Percentiles rank a stretch among this genome's conserved stretches.
Conservation (phyloP, 2,329 filamentous ascomycete species). For the Trichoderma koningiopsis region DNA sequence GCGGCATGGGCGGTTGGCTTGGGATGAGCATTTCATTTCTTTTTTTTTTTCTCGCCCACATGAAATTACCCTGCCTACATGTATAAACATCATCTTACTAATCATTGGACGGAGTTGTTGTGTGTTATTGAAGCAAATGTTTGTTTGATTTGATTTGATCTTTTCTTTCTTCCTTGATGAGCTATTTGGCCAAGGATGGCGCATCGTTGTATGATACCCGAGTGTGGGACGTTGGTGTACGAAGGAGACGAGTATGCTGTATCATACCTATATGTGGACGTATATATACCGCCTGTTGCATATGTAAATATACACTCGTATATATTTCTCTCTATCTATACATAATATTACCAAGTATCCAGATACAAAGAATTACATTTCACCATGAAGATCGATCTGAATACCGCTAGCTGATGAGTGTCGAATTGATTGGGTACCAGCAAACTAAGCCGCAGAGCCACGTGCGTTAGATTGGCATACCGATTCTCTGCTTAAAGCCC, state of each 20-base stretch:
- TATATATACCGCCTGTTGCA: neutral
- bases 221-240: neutral
- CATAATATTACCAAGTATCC: neutral
- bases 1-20: conserved; percentile 48
- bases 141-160: neutral
- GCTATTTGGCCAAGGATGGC: neutral
- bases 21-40: conserved; percentile 28
- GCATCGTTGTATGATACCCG: conserved; percentile 8
- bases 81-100: neutral
- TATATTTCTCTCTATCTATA: neutral
- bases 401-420: neutral
- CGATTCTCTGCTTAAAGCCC: too few relatives aligned
- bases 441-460: neutral
- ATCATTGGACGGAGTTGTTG: neutral
- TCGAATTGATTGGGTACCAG: conserved; percentile 2
- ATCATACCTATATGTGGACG: neutral
- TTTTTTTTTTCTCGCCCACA: neutral
- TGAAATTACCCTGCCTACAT: neutral
- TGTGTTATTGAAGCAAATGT: neutral
- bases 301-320: neutral
- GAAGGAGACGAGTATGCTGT: neutral
- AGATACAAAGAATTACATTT: neutral
- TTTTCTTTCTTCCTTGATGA: neutral
- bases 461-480: neutral
- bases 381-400: neutral